Conservation (phyloP, 495 filamentous ascomycete species). For the Podospora pseudocomata region DNA sequence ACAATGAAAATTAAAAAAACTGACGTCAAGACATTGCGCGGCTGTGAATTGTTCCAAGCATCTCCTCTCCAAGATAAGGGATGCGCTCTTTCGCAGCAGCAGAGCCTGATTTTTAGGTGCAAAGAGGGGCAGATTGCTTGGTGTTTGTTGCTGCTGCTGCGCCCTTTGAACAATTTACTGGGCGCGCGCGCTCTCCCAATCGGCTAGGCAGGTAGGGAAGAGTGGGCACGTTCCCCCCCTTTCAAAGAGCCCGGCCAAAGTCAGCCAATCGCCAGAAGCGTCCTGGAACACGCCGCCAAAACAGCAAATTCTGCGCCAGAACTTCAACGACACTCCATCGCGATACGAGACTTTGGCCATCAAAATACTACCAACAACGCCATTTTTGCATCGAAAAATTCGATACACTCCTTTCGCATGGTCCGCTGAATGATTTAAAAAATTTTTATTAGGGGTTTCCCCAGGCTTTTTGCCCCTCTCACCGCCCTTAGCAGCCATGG, state of each 20-base stretch:
- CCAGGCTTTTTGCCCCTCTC: constrained; percentile 40
- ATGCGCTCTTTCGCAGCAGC: not conserved
- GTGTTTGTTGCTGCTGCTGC: constrained; percentile 6
- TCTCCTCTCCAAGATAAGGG: not conserved
- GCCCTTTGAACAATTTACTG: constrained; percentile 11
- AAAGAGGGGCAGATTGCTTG: constrained; percentile 5
- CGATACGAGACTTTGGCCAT: constrained; percentile 51
- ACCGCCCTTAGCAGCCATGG: constrained; percentile 53
- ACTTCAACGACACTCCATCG: constrained; percentile 66
- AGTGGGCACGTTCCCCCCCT: constrained; percentile 20
- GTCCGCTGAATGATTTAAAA: constrained; percentile 46
- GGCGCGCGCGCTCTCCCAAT: constrained; percentile 2
- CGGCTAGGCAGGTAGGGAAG: constrained; percentile 4
- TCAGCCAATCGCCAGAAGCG: constrained; percentile 30
- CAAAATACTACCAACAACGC: constrained; percentile 54
- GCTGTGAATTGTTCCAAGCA: not conserved
- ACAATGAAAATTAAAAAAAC: not conserved
- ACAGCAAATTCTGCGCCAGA: constrained; percentile 48
- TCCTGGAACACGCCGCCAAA: constrained; percentile 31
- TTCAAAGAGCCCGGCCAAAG: constrained; percentile 15
- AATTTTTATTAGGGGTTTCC: constrained; percentile 48
- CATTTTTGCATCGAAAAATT: constrained; percentile 54
- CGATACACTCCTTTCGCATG: constrained; percentile 54
- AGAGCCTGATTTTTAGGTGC: not conserved
- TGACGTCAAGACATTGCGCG: constrained; percentile 10